phyloP scores from a whole-genome alignment of 495 filamentous ascomycete species.

The Pyronema domesticum region DNA sequence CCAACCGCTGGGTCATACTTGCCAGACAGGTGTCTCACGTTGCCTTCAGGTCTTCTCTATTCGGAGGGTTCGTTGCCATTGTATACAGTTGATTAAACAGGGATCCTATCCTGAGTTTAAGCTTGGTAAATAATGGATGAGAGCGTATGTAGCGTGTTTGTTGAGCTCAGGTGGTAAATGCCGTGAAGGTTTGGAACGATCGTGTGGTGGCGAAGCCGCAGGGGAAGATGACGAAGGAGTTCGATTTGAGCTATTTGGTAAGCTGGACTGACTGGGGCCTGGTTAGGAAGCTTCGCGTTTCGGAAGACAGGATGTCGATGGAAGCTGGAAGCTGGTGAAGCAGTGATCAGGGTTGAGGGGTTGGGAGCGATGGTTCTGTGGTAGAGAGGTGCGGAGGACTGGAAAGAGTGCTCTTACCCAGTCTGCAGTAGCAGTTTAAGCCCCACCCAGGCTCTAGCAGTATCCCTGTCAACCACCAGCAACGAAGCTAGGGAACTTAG shows the following conservation, averaged over 20 bases:
- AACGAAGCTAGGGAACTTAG: conserved; percentile 1
- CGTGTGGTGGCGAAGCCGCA: no score
- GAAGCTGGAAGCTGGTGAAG: neutral
- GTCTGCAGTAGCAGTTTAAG: neutral
- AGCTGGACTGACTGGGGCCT: no score
- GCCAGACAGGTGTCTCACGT: conserved; percentile 1
- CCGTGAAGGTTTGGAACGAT: neutral
- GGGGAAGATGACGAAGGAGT: no score
- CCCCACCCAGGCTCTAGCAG: neutral
- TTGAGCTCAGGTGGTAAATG: neutral
- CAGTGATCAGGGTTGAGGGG: neutral
- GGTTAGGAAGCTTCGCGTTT: neutral
- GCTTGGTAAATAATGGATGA: neutral
- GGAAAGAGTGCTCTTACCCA: neutral
- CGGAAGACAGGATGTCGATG: neutral
- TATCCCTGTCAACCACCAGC: neutral
- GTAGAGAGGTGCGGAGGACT: neutral
- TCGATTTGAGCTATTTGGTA: no score
- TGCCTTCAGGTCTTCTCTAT: conserved; percentile 2
- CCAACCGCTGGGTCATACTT: neutral
- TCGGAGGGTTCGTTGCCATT: neutral
- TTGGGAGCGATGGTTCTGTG: neutral
- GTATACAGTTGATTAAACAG: neutral
- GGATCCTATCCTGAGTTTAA: neutral
- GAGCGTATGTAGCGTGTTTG: neutral